Conservation (phyloP, 2,329 filamentous ascomycete genomes). For the Botrytis aclada region DNA sequence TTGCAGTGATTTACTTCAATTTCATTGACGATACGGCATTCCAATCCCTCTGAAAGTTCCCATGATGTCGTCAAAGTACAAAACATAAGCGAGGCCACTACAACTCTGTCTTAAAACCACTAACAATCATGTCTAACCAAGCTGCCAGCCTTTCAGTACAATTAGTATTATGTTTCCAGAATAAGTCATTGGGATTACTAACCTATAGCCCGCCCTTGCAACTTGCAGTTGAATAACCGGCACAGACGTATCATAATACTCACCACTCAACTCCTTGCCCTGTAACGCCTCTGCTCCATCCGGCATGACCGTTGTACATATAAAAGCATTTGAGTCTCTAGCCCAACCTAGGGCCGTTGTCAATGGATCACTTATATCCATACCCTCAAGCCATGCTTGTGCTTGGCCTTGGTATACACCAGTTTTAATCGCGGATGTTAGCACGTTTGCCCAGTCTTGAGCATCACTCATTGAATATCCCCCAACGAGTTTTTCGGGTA, state of each 20-base stretch:
- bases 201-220: constrained; percentile 64
- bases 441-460: constrained; percentile 53
- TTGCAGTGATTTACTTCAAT: background rate
- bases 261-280: constrained; percentile 57
- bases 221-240: constrained; percentile 64
- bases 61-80: background rate
- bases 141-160: constrained; percentile 49
- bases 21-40: background rate
- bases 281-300: constrained; percentile 56
- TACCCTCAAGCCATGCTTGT: constrained; percentile 54
- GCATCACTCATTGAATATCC: constrained; percentile 51
- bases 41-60: background rate
- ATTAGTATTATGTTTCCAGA: constrained; percentile 3
- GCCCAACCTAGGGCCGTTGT: constrained; percentile 62
- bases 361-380: constrained; percentile 53
- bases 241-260: constrained; percentile 63
- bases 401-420: constrained; percentile 54
- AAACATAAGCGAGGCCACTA: background rate
- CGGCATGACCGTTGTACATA: constrained; percentile 61
- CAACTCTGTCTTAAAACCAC: constrained; percentile 33
- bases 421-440: constrained; percentile 52
- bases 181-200: constrained; percentile 14
- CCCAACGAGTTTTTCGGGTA: constrained; percentile 62
- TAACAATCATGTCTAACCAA: constrained; percentile 62
- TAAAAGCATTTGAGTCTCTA: constrained; percentile 57